phyloP scores from a whole-genome alignment of 2,329 filamentous ascomycete species.

The Diaporthe australafricana region DNA sequence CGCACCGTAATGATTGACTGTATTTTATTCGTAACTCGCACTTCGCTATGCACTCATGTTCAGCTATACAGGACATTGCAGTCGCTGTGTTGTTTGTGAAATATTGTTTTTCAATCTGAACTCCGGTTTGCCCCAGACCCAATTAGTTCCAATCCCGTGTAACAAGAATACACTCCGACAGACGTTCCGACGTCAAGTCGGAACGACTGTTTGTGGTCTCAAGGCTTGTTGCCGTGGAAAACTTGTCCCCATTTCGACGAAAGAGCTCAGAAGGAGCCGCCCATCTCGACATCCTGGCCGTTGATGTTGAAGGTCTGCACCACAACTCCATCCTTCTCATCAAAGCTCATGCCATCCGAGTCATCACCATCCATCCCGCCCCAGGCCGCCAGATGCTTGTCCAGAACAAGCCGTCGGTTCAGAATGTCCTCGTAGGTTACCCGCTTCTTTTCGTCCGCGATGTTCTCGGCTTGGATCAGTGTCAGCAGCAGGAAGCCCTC shows the following conservation, averaged over 20 bases:
- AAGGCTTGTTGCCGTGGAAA: neutral
- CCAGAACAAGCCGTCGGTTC: constrained; percentile 43
- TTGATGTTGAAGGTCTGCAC: constrained; percentile 28
- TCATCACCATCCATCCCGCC: constrained; percentile 16
- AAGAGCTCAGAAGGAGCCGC: neutral
- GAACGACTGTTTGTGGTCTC: neutral
- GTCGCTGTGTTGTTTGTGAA: neutral
- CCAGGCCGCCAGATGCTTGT: constrained; percentile 39
- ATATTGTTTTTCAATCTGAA: neutral
- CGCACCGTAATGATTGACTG: constrained; percentile 9
- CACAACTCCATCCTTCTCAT: constrained; percentile 26
- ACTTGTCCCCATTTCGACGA: neutral
- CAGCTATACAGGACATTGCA: neutral
- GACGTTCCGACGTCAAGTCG: constrained; percentile 8
- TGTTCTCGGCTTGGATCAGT: constrained; percentile 44
- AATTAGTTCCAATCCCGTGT: neutral
- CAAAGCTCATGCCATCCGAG: neutral
- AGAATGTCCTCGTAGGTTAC: constrained; percentile 43
- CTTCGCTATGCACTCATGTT: constrained; percentile 4
- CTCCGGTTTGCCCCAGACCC: neutral
- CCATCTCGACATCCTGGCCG: constrained; percentile 29
- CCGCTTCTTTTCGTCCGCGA: constrained; percentile 41
- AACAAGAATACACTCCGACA: neutral
- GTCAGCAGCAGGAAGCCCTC: constrained; percentile 45
- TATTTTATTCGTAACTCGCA: constrained; percentile 10